Percentiles rank a stretch among this genome's conserved stretches.
Conservation (phyloP, 768 basidiomycete species). For the Tephrocybe rancida region DNA sequence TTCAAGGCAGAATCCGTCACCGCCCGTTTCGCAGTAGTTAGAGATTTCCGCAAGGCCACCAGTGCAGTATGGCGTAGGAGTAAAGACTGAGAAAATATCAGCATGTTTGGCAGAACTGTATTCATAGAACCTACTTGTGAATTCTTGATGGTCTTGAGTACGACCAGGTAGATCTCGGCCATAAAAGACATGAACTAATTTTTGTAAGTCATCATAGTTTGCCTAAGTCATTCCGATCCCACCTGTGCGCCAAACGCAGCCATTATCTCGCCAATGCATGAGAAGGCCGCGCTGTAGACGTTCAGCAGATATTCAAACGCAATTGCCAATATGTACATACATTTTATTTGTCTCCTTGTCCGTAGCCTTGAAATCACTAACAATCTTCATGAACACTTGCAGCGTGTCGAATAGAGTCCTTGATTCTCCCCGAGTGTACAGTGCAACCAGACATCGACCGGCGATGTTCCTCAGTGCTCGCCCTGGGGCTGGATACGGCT, state of each 20-base stretch:
- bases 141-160: slow-evolving; percentile 70
- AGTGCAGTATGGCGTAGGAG: slow-evolving; percentile 85
- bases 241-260: slow-evolving; percentile 82
- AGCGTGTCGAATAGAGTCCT: slow-evolving; percentile 86
- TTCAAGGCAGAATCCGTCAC: slow-evolving; percentile 76
- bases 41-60: slow-evolving; percentile 72
- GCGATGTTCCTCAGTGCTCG: slow-evolving; percentile 82
- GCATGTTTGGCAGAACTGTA: not conserved
- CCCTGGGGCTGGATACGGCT: slow-evolving; percentile 81
- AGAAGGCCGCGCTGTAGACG: slow-evolving; percentile 71
- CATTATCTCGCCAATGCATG: slow-evolving; percentile 91
- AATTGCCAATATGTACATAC: slow-evolving; percentile 40
- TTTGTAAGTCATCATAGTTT: not conserved
- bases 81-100: slow-evolving; percentile 54
- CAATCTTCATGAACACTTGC: slow-evolving; percentile 74
- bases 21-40: slow-evolving; percentile 81
- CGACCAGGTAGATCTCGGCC: slow-evolving; percentile 73
- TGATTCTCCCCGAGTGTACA: slow-evolving; percentile 84
- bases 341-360: slow-evolving; percentile 69
- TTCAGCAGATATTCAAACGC: slow-evolving; percentile 11
- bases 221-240: slow-evolving; percentile 23
- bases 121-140: slow-evolving; percentile 58
- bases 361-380: slow-evolving; percentile 66
- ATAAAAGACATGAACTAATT: slow-evolving; percentile 92
- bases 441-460: slow-evolving; percentile 69